A percentile compares a stretch with the other conserved stretches of the same genome.
phyloP scores from a whole-genome alignment of 2,329 filamentous ascomycete genomes.

The Parastagonospora nodorum region DNA sequence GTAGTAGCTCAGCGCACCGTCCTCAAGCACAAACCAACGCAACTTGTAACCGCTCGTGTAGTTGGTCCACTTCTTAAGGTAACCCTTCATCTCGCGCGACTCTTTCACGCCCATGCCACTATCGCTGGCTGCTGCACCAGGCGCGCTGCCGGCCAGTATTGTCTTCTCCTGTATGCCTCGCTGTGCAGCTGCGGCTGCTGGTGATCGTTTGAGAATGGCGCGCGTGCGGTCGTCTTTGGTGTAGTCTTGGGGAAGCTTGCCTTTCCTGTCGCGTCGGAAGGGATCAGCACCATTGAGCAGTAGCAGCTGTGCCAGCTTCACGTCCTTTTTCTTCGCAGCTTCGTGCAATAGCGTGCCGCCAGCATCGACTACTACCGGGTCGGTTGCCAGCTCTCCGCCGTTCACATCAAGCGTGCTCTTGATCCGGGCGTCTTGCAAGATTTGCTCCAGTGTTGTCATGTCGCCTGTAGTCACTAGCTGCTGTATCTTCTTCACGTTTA shows the following conservation, averaged over 20 bases:
- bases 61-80: slow-evolving; percentile 99
- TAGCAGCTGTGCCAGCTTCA: slow-evolving; percentile 84
- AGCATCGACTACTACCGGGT: slow-evolving; percentile 73
- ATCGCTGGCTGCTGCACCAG: slow-evolving; percentile 64
- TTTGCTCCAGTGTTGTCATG: slow-evolving; percentile 76
- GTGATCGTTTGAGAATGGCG: slow-evolving; percentile 89
- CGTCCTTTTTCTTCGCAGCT: slow-evolving; percentile 85
- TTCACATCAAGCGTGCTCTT: slow-evolving; percentile 92
- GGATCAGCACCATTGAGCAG: slow-evolving; percentile 94
- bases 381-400: slow-evolving; percentile 83
- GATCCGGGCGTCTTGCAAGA: slow-evolving; percentile 83
- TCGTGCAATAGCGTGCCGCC: slow-evolving; percentile 96
- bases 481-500: slow-evolving; percentile 83
- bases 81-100: slow-evolving; percentile 95
- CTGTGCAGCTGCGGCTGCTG: slow-evolving; percentile 91
- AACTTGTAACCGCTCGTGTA: slow-evolving; percentile 97
- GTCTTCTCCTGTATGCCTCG: slow-evolving; percentile 96
- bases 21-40: slow-evolving; percentile 96
- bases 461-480: slow-evolving; percentile 72
- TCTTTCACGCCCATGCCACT: slow-evolving; percentile 74
- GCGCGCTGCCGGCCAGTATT: slow-evolving; percentile 76
- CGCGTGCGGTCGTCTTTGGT: slow-evolving; percentile 92
- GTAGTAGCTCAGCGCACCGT: slow-evolving; percentile 97
- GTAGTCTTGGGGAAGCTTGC: slow-evolving; percentile 92
- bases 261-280: slow-evolving; percentile 91